Conservation (phyloP, 1,284 basidiomycete species). For the Apiotrichum sp. region DNA sequence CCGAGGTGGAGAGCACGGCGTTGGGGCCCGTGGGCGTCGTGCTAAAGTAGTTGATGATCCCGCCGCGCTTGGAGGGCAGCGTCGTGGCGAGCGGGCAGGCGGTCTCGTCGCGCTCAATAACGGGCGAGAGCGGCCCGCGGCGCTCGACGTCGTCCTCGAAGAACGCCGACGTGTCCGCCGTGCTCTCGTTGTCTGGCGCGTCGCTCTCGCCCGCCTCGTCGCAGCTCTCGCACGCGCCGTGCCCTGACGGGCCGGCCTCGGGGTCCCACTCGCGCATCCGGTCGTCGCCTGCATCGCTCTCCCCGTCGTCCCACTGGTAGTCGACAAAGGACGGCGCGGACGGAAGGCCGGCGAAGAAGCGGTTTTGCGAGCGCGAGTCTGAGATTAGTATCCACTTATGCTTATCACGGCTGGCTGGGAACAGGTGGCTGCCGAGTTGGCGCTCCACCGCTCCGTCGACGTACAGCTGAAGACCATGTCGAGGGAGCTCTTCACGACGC, state of each 20-base stretch:
- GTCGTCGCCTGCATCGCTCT: slow-evolving; percentile 2
- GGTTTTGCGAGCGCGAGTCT: slow-evolving; percentile 46
- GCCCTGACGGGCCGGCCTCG: slow-evolving; percentile 14
- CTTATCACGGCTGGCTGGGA: too few species aligned
- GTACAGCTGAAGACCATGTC: slow-evolving; percentile 47
- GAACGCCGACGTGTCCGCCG: slow-evolving; percentile 22
- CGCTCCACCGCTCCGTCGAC: slow-evolving; percentile 8
- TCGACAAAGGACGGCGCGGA: slow-evolving; percentile 45
- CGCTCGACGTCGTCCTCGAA: slow-evolving; percentile 10
- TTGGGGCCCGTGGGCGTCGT: slow-evolving; percentile 7
- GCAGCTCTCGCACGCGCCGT: slow-evolving; percentile 6
- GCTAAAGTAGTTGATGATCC: slow-evolving; percentile 14
- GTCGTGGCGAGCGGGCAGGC: background rate
- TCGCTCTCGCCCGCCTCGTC: slow-evolving; percentile 20
- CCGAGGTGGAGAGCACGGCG: background rate
- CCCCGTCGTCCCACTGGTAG: slow-evolving; percentile 15
- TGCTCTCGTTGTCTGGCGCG: slow-evolving; percentile 26
- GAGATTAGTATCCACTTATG: slow-evolving; percentile 1
- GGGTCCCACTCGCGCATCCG: slow-evolving; percentile 14
- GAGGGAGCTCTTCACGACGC: slow-evolving; percentile 38
- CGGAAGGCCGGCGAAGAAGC: slow-evolving; percentile 33
- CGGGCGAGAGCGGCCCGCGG: slow-evolving; percentile 7
- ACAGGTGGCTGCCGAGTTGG: too few species aligned
- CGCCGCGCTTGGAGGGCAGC: slow-evolving; percentile 9
- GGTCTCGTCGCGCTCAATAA: slow-evolving; percentile 8